Evolutionary conservation across 371 early-diverging fungal genomes (phyloP), one percentile per base, ranked within the genome.

Genomic region (Syncephalastrum monosporum): DNA sequence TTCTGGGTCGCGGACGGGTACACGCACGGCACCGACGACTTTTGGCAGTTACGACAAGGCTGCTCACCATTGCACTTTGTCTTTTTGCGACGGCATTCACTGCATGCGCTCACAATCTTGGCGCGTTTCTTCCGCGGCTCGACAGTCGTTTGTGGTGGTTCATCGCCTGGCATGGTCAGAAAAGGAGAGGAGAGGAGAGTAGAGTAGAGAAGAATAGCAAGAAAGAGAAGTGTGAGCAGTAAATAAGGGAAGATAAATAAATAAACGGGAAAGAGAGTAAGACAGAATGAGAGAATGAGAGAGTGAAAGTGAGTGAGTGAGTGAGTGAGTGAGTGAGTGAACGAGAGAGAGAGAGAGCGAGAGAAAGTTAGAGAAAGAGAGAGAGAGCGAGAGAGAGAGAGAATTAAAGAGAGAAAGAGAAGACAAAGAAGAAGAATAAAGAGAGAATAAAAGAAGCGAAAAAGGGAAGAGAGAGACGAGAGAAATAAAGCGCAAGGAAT

Each of bases 61-160:
- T 63, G 63, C 42, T 75, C 77, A 23, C 77, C 67, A 49, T 80
- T 79, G 54, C 82, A 82, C 59, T 80, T 80, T 21, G 78, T 79
- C 62, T 82, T 82, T 69, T 79, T 78, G 24, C 81, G 77, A 45
- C 82, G 72, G 50, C 82, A 82, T 57, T 77, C 77, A 42, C 77
- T 65, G 48, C 82, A 82, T 10, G 82, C 82, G 19, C 79, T 82
- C 12, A 79, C 75, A 44, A 82, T 82, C 51, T 81, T 80, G 46
- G 77, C 81, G 55, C 82, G 81, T 55, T 82, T 82, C 50, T 58
- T 56, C 56, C 70, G 57, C 25, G 62, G 63, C 49, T 69, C 66
- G 13, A 25, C 46, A 38, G 64, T 33, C 6, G 54, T 8, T 51
- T 51, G 50, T 46, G 16, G 55, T 43, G 53, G 64, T 52, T 59